phyloP scores from a whole-genome alignment of 192 early-diverging fungal genomes.

The Glomus cerebriforme region DNA sequence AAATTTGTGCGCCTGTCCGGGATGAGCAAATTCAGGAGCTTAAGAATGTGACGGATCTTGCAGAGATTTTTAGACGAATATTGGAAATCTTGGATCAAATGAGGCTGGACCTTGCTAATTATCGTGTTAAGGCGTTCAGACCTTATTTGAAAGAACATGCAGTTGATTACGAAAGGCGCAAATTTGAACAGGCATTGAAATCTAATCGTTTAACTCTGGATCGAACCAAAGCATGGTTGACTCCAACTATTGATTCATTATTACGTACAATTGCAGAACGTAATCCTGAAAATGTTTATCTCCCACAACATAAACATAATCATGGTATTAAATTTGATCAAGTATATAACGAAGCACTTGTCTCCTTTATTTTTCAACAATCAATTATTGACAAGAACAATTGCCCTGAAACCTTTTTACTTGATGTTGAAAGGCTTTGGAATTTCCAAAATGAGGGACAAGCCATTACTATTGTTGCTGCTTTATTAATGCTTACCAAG shows the following conservation, averaged over 20 bases:
- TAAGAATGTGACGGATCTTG: conserved; percentile 41
- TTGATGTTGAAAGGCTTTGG: conserved; percentile 68
- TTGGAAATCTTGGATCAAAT: conserved; percentile 72
- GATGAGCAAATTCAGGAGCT: conserved; percentile 52
- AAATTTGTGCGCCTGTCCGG: conserved; percentile 78
- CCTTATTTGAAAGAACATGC: conserved; percentile 71
- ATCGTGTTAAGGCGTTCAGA: conserved; percentile 61
- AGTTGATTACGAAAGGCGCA: conserved; percentile 71
- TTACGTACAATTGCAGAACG: conserved; percentile 42
- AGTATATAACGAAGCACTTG: conserved; percentile 33
- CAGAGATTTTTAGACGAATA: conserved; percentile 49
- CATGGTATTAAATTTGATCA: conserved; percentile 17
- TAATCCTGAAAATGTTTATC: conserved; percentile 53
- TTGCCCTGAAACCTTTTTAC: conserved; percentile 68
- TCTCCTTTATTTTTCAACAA: conserved; percentile 52
- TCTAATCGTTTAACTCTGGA: conserved; percentile 48
- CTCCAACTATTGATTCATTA: conserved; percentile 37
- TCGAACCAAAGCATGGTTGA: conserved; percentile 65
- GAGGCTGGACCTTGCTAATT: conserved; percentile 83
- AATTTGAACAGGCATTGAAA: conserved; percentile 62
- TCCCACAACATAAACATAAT: conserved; percentile 15
- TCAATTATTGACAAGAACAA: conserved; percentile 31
- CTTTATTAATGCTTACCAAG: conserved; percentile 70
- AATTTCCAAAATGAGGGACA: conserved; percentile 75
- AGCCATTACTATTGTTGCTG: conserved; percentile 63